phyloP scores from a whole-genome alignment of 352 stramenopile genomes.

The Phytophthora hybrid region DNA sequence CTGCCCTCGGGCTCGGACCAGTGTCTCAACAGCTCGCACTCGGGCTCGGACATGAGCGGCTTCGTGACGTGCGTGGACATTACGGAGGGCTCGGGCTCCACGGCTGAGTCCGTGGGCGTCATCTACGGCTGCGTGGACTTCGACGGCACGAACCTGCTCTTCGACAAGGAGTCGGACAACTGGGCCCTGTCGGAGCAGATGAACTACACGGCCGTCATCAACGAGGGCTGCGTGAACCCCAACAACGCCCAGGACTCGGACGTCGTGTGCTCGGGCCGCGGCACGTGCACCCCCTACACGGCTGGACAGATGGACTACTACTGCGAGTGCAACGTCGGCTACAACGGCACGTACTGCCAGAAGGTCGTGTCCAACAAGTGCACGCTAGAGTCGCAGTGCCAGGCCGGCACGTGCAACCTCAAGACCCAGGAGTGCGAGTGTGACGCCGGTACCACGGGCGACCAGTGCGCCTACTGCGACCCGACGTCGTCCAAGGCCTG shows the following conservation, averaged over 20 bases:
- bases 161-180: slow-evolving; percentile 58
- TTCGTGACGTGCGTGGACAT: slow-evolving; percentile 53
- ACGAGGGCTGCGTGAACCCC: slow-evolving; percentile 68
- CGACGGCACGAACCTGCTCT: slow-evolving; percentile 67
- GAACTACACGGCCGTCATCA: slow-evolving; percentile 70
- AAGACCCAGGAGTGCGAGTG: slow-evolving; percentile 72
- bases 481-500: slow-evolving; percentile 59
- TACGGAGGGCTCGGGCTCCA: slow-evolving; percentile 44
- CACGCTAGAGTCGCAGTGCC: slow-evolving; percentile 69
- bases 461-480: slow-evolving; percentile 81
- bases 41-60: slow-evolving; percentile 33
- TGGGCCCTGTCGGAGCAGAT: slow-evolving; percentile 58
- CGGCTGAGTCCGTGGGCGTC: slow-evolving; percentile 47
- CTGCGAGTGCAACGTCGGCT: slow-evolving; percentile 80
- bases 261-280: slow-evolving; percentile 80
- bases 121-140: slow-evolving; percentile 89
- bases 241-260: slow-evolving; percentile 60
- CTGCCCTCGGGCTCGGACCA: slow-evolving; percentile 55
- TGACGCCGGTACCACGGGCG: slow-evolving; percentile 60
- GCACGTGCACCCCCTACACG: slow-evolving; percentile 63
- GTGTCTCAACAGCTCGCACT: slow-evolving; percentile 46
- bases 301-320: slow-evolving; percentile 60
- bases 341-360: slow-evolving; percentile 82
- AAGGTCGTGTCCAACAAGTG: slow-evolving; percentile 80
- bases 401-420: slow-evolving; percentile 73